Base-by-base conservation (phyloP, 2,329 filamentous ascomycete genomes). In the Pseudofabraea citricarpa region DNA sequence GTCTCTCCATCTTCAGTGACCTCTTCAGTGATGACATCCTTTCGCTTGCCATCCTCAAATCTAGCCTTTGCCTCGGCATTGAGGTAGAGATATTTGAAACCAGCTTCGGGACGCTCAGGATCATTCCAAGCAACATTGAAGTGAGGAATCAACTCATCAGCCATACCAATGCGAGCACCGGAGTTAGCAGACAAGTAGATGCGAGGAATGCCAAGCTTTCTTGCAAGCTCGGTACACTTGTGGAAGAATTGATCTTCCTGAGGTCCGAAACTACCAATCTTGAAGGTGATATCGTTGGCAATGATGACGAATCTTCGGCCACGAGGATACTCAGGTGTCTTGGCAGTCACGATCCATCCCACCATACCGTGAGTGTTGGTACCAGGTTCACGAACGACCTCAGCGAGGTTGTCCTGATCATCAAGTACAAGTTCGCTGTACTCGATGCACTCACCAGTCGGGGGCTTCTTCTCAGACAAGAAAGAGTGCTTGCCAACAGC, bases 181-280 rank as follows among this genome's bases (percentile, higher is more conserved):
- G 93, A 98, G 78, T 98, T 98, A 64, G 93, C 93, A 64, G 93
- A 98, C 47, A 98, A 75, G 71, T 98, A 98, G 64, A 98, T 91
- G 56, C 93, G 87, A 19, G 93, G 93, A 59, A 98, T 95, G 29
- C 93, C 93, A 49, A 96, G 75, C 74, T 89, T 91, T 58, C 90
- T 84, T 50, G 93, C 93, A 54, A 96, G 77, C 69, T 98, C 90
- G 8, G 93, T 97, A 73, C 93, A 98, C 77, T 97, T 96, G 77
- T 94, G 79, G 82, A 98, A 98, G 81, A 95, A 98, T 58, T 87
- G 85, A 68, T 98, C 93, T 72, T 98, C 93, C 69, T 85, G 84
- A 31, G 93, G 93, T 41, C 93, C 93, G 64, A 98, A 98, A 2
- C 89, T 95, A 61, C 93, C 93, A 64, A 97, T 98, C 77, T 94